Evolutionary conservation across 1,284 basidiomycete species (phyloP).

Genomic region (Sparassis latifolia): DNA sequence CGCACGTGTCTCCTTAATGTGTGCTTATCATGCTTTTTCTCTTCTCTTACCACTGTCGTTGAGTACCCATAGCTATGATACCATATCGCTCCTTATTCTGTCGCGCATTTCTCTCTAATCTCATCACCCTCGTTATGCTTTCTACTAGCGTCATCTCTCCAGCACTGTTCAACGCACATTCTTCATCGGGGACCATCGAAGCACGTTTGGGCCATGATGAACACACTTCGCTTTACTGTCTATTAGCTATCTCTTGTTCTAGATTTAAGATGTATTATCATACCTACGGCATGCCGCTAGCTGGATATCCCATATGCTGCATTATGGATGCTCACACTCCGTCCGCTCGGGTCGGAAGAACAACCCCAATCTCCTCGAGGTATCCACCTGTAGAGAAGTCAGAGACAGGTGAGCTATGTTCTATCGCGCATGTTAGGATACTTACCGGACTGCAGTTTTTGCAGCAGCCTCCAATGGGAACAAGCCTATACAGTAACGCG

Average conservation of each 20-base stretch:
- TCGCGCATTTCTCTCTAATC: constrained; percentile 20
- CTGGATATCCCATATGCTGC: constrained; percentile 63
- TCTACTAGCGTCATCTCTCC: constrained; percentile 14
- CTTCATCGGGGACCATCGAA: constrained; percentile 6
- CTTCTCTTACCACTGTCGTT: constrained; percentile 16
- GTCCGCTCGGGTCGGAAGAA: constrained; percentile 88
- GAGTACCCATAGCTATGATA: constrained; percentile 27
- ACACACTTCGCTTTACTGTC: constrained; percentile 10
- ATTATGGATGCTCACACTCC: constrained; percentile 94
- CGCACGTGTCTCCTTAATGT: constrained; percentile 12
- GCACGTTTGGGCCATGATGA: not conserved
- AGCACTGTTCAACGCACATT: constrained; percentile 15
- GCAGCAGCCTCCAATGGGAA: constrained; percentile 88
- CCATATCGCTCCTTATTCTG: constrained; percentile 29
- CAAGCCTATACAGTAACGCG: constrained; percentile 36
- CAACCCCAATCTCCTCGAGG: constrained; percentile 97
- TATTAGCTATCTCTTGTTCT: constrained; percentile 24
- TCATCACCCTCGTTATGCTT: constrained; percentile 23
- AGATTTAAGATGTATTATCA: constrained; percentile 29
- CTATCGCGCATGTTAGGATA: constrained; percentile 13
- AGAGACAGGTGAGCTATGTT: constrained; percentile 3
- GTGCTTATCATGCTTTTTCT: constrained; percentile 23
- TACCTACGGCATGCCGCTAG: constrained; percentile 6
- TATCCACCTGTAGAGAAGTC: constrained; percentile 62
- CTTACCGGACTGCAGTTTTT: constrained; percentile 84